Evolutionary conservation across 805 yeast genomes (phyloP).

Genomic region (Barnettozyma pratensis): DNA sequence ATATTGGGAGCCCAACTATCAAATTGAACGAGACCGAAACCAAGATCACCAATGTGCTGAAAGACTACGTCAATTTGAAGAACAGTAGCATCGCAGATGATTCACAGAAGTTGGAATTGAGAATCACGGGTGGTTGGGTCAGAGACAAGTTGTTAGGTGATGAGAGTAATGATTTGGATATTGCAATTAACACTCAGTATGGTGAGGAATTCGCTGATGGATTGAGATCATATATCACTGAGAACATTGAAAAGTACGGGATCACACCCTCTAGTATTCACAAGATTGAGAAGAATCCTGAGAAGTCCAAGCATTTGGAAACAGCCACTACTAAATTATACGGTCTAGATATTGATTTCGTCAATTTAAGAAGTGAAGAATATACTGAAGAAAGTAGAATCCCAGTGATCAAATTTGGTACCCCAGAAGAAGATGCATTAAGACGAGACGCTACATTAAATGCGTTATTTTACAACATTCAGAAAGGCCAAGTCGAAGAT

Average conservation of each 20-base stretch:
- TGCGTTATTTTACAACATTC: conserved; percentile 83
- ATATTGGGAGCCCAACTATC: conserved; percentile 20
- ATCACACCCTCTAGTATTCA: conserved; percentile 46
- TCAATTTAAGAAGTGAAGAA: conserved; percentile 81
- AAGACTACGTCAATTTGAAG: conserved; percentile 30
- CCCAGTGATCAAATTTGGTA: conserved; percentile 81
- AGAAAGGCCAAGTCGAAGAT: conserved; percentile 70
- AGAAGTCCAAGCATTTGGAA: conserved; percentile 91
- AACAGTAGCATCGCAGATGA: conserved; percentile 1
- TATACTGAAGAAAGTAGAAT: conserved; percentile 81
- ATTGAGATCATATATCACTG: conserved; percentile 45
- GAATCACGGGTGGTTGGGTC: conserved; percentile 99
- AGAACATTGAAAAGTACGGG: conserved; percentile 28
- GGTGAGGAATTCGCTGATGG: conserved; percentile 82
- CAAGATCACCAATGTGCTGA: conserved; percentile 35
- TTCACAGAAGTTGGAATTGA: conserved; percentile 39
- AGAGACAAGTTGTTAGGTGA: conserved; percentile 85
- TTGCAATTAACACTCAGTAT: conserved; percentile 77
- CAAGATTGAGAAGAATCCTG: conserved; percentile 88
- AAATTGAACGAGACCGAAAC: conserved; percentile 37
- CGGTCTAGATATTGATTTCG: conserved; percentile 88
- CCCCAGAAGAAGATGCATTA: conserved; percentile 86
- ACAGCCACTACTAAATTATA: conserved; percentile 89
- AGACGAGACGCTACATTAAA: conserved; percentile 95
- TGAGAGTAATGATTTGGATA: conserved; percentile 82